A percentile compares a stretch with the other conserved stretches of the same genome.
Conservation (phyloP, 1,139 yeast species). For the Debaryomyces nepalensis region DNA sequence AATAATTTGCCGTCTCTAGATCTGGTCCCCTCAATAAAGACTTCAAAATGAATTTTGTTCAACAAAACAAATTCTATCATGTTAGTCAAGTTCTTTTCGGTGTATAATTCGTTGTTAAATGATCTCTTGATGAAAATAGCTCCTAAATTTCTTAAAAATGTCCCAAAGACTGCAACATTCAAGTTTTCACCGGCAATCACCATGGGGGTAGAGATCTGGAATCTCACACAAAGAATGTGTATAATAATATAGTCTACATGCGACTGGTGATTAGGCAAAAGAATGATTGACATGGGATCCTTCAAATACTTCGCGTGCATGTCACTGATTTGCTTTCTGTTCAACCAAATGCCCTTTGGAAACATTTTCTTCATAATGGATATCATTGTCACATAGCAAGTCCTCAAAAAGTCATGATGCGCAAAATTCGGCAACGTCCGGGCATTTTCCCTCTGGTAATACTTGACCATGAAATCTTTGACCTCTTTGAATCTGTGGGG, state of each 20-base stretch:
- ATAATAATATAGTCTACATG: conserved; percentile 69
- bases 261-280: conserved; percentile 61
- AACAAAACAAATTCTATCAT: conserved; percentile 56
- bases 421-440: conserved; percentile 42
- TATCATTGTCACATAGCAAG: conserved; percentile 47
- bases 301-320: conserved; percentile 39
- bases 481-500: conserved; percentile 41
- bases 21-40: conserved; percentile 70
- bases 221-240: conserved; percentile 59
- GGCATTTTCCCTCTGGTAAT: conserved; percentile 41
- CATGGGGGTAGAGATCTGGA: conserved; percentile 60
- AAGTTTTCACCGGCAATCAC: conserved; percentile 74
- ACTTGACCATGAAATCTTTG: conserved; percentile 45
- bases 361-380: conserved; percentile 41
- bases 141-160: conserved; percentile 47
- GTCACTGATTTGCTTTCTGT: conserved; percentile 34
- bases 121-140: conserved; percentile 53
- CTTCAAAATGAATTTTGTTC: conserved; percentile 61
- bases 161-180: conserved; percentile 64
- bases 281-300: conserved; percentile 50
- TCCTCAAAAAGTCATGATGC: conserved; percentile 32
- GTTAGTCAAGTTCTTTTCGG: conserved; percentile 60
- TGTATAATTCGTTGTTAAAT: conserved; percentile 55
- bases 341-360: conserved; percentile 51
- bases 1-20: conserved; percentile 69